A percentile compares a stretch with the other conserved stretches of the same genome.
These are phyloP conservation scores for Phaeosphaeriaceae sp. DNA, from an alignment of 2,329 filamentous ascomycete species.

Conservation along the genomic window DNA sequence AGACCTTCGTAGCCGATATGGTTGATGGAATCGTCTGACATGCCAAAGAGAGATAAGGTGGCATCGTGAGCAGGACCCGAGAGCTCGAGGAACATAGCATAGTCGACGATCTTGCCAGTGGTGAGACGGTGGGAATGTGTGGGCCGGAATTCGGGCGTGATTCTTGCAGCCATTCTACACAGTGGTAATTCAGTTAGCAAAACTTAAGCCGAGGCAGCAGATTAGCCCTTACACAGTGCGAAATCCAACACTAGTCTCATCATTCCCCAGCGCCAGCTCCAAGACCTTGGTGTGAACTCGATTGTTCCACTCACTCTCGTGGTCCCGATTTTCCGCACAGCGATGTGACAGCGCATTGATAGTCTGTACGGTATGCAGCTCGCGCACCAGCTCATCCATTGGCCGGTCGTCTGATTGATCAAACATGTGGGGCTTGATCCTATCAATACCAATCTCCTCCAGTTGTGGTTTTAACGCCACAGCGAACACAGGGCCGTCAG, in stretches of 20 bases:
- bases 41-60: conserved; percentile 18
- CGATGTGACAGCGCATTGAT: conserved; percentile 12
- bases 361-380: conserved; percentile 11
- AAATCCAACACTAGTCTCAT: conserved; percentile 14
- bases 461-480: conserved; percentile 14
- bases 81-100: conserved; percentile 19
- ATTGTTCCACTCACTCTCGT: conserved; percentile 13
- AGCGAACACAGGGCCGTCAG: conserved; percentile 17
- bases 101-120: conserved; percentile 24
- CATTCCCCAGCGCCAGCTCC: conserved; percentile 12
- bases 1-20: conserved; percentile 22
- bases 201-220: conserved; percentile 6
- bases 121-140: conserved; percentile 18
- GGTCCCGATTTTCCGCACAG: conserved; percentile 12
- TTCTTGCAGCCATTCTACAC: conserved; percentile 19
- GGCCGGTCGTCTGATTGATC: conserved; percentile 14
- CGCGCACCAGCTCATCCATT: conserved; percentile 18
- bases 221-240: conserved; percentile 16
- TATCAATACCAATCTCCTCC: conserved; percentile 14
- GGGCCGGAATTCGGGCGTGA: conserved; percentile 16
- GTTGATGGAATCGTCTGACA: conserved; percentile 19
- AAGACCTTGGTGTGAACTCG: conserved; percentile 12
- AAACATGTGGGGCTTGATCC: conserved; percentile 13
- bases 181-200: conserved; percentile 14
- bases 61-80: conserved; percentile 16